Conservation (phyloP, 768 basidiomycete genomes). For the Rhizopogon vinicolor region DNA sequence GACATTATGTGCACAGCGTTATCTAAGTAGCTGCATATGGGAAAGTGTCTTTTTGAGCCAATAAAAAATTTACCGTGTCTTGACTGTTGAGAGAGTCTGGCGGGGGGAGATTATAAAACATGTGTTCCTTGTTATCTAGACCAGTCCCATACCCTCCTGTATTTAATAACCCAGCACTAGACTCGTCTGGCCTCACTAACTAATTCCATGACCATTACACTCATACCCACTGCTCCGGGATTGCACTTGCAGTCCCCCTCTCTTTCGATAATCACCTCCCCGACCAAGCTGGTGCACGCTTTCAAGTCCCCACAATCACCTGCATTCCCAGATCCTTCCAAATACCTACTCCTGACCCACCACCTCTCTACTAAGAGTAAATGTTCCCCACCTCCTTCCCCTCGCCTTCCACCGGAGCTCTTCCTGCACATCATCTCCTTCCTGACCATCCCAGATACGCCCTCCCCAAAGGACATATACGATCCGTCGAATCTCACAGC, state of each 20-base stretch:
- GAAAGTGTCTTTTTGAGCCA: no score
- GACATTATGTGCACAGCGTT: no score
- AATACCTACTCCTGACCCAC: not conserved
- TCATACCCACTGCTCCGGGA: not conserved
- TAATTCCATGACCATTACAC: not conserved
- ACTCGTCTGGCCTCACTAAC: not conserved
- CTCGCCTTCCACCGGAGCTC: slow-evolving; percentile 23
- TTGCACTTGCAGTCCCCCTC: not conserved
- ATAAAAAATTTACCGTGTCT: no score
- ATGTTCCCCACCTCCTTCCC: not conserved
- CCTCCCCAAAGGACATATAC: slow-evolving; percentile 8
- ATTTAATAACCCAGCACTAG: not conserved
- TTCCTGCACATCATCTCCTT: slow-evolving; percentile 25
- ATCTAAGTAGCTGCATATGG: no score
- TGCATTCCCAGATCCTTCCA: not conserved
- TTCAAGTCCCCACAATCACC: not conserved
- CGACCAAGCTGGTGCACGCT: not conserved
- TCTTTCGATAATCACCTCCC: not conserved
- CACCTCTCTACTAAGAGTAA: not conserved
- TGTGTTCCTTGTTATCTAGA: not conserved
- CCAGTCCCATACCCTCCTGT: not conserved
- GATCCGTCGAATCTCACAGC: slow-evolving; percentile 13
- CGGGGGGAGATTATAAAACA: not conserved
- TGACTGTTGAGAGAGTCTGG: no score
- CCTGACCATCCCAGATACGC: slow-evolving; percentile 12